These are phyloP conservation scores for Cercospora canescens DNA, from an alignment of 2,329 filamentous ascomycete genomes.

Conservation along the genomic window DNA sequence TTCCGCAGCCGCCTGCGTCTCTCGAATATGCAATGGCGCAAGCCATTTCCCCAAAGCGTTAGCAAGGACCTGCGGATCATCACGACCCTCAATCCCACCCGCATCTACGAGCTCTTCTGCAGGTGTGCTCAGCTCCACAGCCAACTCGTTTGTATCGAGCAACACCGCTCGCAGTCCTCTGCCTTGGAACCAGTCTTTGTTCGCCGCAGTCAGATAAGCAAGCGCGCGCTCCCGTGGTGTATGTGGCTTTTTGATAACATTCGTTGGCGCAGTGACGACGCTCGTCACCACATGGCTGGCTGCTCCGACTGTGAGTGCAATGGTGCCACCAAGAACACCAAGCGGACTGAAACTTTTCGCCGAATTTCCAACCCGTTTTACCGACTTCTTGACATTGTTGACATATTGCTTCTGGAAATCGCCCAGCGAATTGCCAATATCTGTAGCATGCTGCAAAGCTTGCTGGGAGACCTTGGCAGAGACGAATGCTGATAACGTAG, in stretches of 20 bases:
- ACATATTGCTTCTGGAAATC: constrained; percentile 21
- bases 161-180: constrained; percentile 20
- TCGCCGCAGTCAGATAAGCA: constrained; percentile 22
- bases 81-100: background rate
- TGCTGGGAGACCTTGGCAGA: constrained; percentile 24
- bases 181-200: constrained; percentile 23
- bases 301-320: constrained; percentile 21
- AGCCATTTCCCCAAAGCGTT: constrained; percentile 8
- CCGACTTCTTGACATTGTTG: constrained; percentile 14
- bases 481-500: constrained; percentile 23
- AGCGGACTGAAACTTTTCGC: constrained; percentile 19
- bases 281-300: constrained; percentile 19
- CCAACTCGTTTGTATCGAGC: constrained; percentile 19
- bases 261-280: constrained; percentile 13
- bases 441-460: constrained; percentile 23
- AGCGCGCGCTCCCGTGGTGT: constrained; percentile 22
- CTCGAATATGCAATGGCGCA: background rate
- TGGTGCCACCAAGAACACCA: constrained; percentile 20
- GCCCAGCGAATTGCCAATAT: constrained; percentile 15
- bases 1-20: background rate
- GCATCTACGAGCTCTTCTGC: constrained; percentile 3
- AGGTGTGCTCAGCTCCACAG: constrained; percentile 1
- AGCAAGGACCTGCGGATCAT: constrained; percentile 9
- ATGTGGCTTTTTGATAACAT: constrained; percentile 19
- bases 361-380: constrained; percentile 18